Evolutionary conservation across 2,329 filamentous ascomycete species (phyloP), one percentile per base, ranked within the genome.

Genomic region (Xylaria polymorpha): DNA sequence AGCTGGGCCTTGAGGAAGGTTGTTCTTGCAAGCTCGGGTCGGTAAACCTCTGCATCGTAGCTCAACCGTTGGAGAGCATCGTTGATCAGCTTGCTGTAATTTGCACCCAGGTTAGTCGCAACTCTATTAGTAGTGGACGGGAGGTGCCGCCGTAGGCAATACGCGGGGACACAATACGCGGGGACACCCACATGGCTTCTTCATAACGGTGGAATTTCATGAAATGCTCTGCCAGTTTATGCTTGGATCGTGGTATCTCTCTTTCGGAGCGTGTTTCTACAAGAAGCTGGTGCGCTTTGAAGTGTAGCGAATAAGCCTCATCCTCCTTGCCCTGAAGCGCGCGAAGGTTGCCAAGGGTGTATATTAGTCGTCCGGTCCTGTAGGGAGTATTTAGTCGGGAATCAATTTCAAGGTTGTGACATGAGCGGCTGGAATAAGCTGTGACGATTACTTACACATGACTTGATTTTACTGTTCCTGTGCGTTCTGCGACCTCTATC

Each of bases 171-270:
- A n/a, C n/a, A n/a, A 48, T 39, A n/a, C n/a, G n/a, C n/a, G n/a
- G n/a, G n/a, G n/a, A n/a, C 18, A 61, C 57, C 35, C 9, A 61
- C 41, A 61, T 61, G 1, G 57, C 57, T 7, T 61, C 57, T 35
- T 61, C 57, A 14, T 48, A 46, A 7, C 43, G 25, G 4, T 25
- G 25, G 8, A 10, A 14, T 4, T 43, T 25, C 8, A 61, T 50
- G 8, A 48, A 39, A 22, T 61, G 22, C 41, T 48, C 57, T 1
- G 41, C 41, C 7, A 61, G 25, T 6, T 22, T 61, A 61, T 61
- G 57, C 15, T 46, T 35, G 15, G 32, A 46, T 8, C 44, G 15
- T 15, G 57, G 44, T 9, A 61, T 35, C 5, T 61, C 57, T 9
- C 57, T 46, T 20, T 61, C 20, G 12, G 41, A 25, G 15, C 35